These are phyloP conservation scores for Exsudoporus frostii DNA, from an alignment of 768 basidiomycete species.

Conservation along the genomic window DNA sequence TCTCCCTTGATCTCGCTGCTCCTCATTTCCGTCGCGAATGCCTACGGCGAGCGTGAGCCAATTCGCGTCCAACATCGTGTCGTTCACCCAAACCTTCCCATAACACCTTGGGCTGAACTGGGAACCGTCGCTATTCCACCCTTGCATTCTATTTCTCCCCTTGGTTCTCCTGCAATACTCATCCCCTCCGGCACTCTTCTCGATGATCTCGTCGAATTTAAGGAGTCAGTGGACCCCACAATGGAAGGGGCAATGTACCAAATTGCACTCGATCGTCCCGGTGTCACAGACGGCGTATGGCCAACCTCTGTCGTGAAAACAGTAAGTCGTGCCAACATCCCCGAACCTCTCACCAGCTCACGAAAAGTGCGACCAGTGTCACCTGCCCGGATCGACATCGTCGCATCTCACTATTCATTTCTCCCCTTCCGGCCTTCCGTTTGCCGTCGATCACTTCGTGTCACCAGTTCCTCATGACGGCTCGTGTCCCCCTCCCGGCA, in stretches of 20 bases:
- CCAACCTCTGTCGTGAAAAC: conserved; percentile 36
- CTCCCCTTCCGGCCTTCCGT: conserved; percentile 45
- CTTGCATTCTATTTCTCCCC: conserved; percentile 33
- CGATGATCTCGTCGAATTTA: conserved; percentile 47
- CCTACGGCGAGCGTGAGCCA: conserved; percentile 9
- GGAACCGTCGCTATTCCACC: conserved; percentile 25
- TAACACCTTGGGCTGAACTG: conserved; percentile 23
- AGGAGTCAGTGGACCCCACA: conserved; percentile 37
- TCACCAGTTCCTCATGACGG: conserved; percentile 67
- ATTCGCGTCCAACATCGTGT: conserved; percentile 29
- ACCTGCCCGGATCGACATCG: conserved; percentile 50
- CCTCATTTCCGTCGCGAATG: conserved; percentile 8
- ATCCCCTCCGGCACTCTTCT: conserved; percentile 40
- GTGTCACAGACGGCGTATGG: conserved; percentile 35
- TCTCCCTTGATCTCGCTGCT: conserved; percentile 10
- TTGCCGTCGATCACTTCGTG: conserved; percentile 70
- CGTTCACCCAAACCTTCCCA: conserved; percentile 31
- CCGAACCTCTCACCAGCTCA: conserved; percentile 13
- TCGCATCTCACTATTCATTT: conserved; percentile 61
- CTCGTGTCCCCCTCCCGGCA: conserved; percentile 43
- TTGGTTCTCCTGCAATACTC: conserved; percentile 34
- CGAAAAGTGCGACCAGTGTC: conserved; percentile 49
- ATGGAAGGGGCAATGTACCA: conserved; percentile 58
- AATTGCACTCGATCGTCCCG: conserved; percentile 57
- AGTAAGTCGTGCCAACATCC: conserved; percentile 54